Percentiles rank a stretch among this genome's conserved stretches.
phyloP scores from a whole-genome alignment of 1,284 basidiomycete species.

The Austroboletus olivaceoglutinosus region DNA sequence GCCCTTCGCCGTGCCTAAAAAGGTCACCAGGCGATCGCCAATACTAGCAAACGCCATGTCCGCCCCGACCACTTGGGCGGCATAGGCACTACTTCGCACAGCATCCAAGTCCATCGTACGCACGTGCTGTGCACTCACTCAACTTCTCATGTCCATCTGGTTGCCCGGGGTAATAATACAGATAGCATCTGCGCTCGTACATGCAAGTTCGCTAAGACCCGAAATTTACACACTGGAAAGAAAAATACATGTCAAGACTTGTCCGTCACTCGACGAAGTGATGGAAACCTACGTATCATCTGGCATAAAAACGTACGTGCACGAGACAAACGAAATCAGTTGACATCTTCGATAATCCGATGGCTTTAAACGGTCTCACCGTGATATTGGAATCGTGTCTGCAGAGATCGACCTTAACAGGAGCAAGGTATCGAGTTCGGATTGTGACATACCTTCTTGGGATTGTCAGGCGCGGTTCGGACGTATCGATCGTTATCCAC shows the following conservation, averaged over 20 bases:
- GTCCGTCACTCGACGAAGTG: not conserved
- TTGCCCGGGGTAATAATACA: slow-evolving; percentile 22
- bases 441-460: slow-evolving; percentile 67
- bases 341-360: not conserved
- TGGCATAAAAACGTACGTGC: slow-evolving; percentile 13
- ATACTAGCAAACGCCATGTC: not conserved
- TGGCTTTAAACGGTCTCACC: slow-evolving; percentile 41
- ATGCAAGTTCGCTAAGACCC: slow-evolving; percentile 14
- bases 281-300: slow-evolving; percentile 43
- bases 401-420: slow-evolving; percentile 15
- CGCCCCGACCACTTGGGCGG: too few species aligned
- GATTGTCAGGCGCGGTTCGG: slow-evolving; percentile 73
- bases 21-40: not conserved
- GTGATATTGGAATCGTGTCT: slow-evolving; percentile 78
- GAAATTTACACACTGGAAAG: slow-evolving; percentile 23
- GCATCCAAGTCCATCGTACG: not conserved
- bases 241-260: not conserved
- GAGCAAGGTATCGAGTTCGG: not conserved
- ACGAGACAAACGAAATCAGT: slow-evolving; percentile 13
- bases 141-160: slow-evolving; percentile 5
- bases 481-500: slow-evolving; percentile 80
- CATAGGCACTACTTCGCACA: not conserved
- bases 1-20: too few species aligned
- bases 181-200: slow-evolving; percentile 16
- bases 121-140: not conserved